Percentiles rank a stretch among this genome's conserved stretches.
Conservation (phyloP, 768 basidiomycete genomes). For the Mycena metata region DNA sequence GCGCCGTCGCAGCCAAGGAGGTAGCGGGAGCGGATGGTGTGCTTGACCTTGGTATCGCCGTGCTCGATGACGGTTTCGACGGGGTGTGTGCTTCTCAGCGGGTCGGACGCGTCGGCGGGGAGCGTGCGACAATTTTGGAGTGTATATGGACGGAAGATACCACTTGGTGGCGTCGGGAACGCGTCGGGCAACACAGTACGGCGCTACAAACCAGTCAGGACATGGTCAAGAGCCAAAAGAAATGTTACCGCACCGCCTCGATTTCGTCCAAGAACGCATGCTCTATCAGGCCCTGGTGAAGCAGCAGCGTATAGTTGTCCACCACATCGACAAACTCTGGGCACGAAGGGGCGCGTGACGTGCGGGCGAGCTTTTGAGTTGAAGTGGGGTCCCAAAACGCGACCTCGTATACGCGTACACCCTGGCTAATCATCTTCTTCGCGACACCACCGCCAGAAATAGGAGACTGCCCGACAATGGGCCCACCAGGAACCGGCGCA, state of each 20-base stretch:
- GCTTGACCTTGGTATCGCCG: conserved; percentile 29
- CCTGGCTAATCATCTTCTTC: conserved; percentile 37
- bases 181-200: conserved; percentile 33
- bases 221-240: not conserved
- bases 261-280: conserved; percentile 38
- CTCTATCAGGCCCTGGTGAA: conserved; percentile 39
- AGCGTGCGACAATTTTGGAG: conserved; percentile 32
- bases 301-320: conserved; percentile 36
- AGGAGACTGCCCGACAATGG: conserved; percentile 25
- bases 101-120: conserved; percentile 23
- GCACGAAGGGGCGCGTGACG: conserved; percentile 28
- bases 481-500: conserved; percentile 32
- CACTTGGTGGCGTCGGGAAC: conserved; percentile 24
- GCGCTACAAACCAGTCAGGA: conserved; percentile 22
- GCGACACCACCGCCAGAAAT: conserved; percentile 35
- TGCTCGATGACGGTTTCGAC: conserved; percentile 36
- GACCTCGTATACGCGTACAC: conserved; percentile 38
- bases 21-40: conserved; percentile 34
- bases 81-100: conserved; percentile 32
- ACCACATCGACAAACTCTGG: conserved; percentile 39
- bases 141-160: conserved; percentile 33
- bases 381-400: conserved; percentile 39
- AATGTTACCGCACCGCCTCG: conserved; percentile 18
- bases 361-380: conserved; percentile 46
- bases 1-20: conserved; percentile 48